These are phyloP conservation scores for Oenanthe javanica DNA, from an alignment of 140 eudicot genomes.

Conservation along the genomic window DNA sequence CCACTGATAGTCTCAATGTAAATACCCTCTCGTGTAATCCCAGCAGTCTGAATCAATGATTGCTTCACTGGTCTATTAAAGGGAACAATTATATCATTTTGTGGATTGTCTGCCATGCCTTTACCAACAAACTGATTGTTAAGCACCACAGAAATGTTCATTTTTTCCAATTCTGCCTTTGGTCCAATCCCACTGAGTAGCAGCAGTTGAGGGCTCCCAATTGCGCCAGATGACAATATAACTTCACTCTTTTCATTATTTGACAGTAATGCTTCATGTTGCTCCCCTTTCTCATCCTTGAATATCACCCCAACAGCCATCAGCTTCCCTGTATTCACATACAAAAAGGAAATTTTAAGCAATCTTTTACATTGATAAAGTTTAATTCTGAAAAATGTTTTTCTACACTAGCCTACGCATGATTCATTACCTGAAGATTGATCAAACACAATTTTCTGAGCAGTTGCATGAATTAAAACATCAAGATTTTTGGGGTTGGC, in stretches of 20 bases:
- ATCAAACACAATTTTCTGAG: background rate
- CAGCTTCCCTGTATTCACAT: background rate
- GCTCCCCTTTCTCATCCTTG: background rate
- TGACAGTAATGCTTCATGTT: background rate
- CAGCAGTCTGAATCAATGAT: conserved; percentile 1
- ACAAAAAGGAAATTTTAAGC: background rate
- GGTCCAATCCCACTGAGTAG: conserved; percentile 1
- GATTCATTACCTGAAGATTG: background rate
- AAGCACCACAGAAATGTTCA: background rate
- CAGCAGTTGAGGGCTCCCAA: conserved; percentile 6
- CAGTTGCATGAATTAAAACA: background rate
- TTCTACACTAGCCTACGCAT: background rate
- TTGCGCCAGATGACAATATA: background rate
- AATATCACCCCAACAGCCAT: conserved; percentile 1
- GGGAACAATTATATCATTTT: background rate
- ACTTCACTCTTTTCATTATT: background rate
- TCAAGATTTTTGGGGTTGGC: background rate
- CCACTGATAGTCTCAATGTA: background rate
- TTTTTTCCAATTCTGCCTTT: background rate
- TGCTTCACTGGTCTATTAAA: background rate
- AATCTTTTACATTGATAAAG: background rate
- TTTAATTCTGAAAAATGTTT: background rate
- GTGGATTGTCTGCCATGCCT: conserved; percentile 5
- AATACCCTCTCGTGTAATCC: background rate
- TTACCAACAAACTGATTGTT: background rate